Evolutionary conservation across 1,284 basidiomycete genomes (phyloP), one percentile per base, ranked within the genome.

Genomic region (Volvariella surrecta): DNA sequence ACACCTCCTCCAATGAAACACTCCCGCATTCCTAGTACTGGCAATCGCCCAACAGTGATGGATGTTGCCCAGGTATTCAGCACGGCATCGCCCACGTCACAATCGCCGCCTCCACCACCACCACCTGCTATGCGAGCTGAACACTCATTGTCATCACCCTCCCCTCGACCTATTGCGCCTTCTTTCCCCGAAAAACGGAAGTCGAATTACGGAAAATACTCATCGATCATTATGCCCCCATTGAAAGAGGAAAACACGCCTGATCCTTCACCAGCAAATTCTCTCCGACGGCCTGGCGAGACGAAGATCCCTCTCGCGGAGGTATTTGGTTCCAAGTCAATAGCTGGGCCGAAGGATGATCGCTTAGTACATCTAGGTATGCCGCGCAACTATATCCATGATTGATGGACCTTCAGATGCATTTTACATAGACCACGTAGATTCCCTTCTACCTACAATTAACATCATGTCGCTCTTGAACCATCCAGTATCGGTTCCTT

Each of bases 31-130:
- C 76, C 82, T 3, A 83, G 75, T 53, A 76, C 82, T 1, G 80
- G 82, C 2, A 78, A 73, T 42, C 66, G 85, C 46, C 75, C 80
- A 16, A 76, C 76, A 11, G 82, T 79, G 17, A 87, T 88, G 84
- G 82, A 87, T 41, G 74, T 88, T 3, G 82, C 82, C 1, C 79
- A 80, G 54, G 70, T 73, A 7, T 59, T 86, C 48, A 66, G 59
- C 34, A 39, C 32, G 34, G 40, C 22, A 11, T 32, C 15, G 37
- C 39, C 6, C 13, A 31, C 16, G 28, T 13, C 20, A 31, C 24
- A 40, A 30, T 22, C 22, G 22, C 24, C n/a, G n/a, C 11, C 24
- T 10, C 4, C 20, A 38, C 18, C 48, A 45, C 13, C 21, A 34
- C 6, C 13, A 4, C 11, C 2, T 10, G 37, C 22, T 21, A 17